phyloP scores from a whole-genome alignment of 2,329 filamentous ascomycete genomes.

The Aspergillus tubingensis region DNA sequence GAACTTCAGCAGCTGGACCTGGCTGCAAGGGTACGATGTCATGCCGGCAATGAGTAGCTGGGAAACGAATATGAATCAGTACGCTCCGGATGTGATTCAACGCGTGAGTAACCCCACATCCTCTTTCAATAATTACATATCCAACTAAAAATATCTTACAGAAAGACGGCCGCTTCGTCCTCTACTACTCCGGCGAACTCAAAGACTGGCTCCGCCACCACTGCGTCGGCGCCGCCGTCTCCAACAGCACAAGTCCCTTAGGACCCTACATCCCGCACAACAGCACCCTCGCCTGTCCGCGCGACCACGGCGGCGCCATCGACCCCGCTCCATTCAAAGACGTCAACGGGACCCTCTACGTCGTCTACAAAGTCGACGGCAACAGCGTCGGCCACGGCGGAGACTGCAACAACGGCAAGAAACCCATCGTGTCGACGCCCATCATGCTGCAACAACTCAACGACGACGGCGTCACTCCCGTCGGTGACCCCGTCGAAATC shows the following conservation, averaged over 20 bases:
- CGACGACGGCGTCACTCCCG: slow-evolving; percentile 52
- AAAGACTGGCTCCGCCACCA: slow-evolving; percentile 46
- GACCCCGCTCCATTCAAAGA: slow-evolving; percentile 64
- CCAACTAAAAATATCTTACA: too few relatives aligned
- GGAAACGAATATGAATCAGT: slow-evolving; percentile 56
- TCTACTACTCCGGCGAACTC: slow-evolving; percentile 59
- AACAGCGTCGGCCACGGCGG: slow-evolving; percentile 54
- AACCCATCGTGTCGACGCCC: slow-evolving; percentile 33
- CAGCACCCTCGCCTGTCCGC: slow-evolving; percentile 55
- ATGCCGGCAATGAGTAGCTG: slow-evolving; percentile 55
- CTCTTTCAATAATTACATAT: too few relatives aligned
- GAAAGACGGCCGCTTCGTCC: slow-evolving; percentile 53
- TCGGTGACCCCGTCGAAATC: slow-evolving; percentile 56
- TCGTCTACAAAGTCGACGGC: slow-evolving; percentile 66
- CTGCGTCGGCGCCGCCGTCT: slow-evolving; percentile 60
- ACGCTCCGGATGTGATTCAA: slow-evolving; percentile 62
- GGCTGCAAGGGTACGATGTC: slow-evolving; percentile 49
- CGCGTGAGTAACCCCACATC: slow-evolving; percentile 35
- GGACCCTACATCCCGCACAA: slow-evolving; percentile 52
- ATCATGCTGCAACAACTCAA: slow-evolving; percentile 42
- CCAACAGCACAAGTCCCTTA: slow-evolving; percentile 23
- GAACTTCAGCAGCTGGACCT: slow-evolving; percentile 52
- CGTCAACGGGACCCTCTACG: slow-evolving; percentile 54
- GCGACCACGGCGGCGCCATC: slow-evolving; percentile 59
- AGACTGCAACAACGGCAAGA: slow-evolving; percentile 45